Percentiles rank a stretch among this genome's conserved stretches.
These are phyloP conservation scores for Conringia planisiliqua DNA, from an alignment of 345 rosid genomes.

Conservation along the genomic window DNA sequence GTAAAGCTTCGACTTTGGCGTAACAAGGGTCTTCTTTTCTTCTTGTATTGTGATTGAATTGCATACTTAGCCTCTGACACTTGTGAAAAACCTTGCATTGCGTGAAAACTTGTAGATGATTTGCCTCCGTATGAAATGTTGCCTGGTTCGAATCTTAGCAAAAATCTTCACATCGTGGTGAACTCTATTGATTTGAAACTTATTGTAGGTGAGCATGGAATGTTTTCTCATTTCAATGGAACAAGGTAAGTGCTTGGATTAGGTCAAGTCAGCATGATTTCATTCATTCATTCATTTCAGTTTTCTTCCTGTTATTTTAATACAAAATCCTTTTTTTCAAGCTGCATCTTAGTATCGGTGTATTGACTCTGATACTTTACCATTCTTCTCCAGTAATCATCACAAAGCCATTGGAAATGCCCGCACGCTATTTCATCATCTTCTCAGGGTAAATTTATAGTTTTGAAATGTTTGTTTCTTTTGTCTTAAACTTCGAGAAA, in stretches of 20 bases:
- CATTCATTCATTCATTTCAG: not conserved
- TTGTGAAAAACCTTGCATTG: no score
- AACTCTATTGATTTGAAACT: not conserved
- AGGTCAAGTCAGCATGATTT: not conserved
- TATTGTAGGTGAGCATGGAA: conserved; percentile 25
- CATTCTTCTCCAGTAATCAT: conserved; percentile 19
- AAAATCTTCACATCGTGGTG: not conserved
- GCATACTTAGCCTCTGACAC: no score
- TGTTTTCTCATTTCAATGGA: conserved; percentile 15
- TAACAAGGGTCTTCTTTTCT: no score
- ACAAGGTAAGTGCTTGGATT: conserved; percentile 9
- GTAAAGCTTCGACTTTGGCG: no score
- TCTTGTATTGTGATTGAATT: no score
- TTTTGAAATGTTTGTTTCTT: not conserved
- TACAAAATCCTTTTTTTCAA: not conserved
- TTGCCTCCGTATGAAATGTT: not conserved
- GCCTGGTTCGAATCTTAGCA: not conserved
- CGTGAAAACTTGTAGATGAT: no score
- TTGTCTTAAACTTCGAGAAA: not conserved
- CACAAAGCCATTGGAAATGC: conserved; percentile 1
- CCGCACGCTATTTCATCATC: conserved; percentile 17
- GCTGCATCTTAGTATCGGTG: not conserved
- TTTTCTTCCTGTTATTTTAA: not conserved
- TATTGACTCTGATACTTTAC: conserved; percentile 17
- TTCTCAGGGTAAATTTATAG: conserved; percentile 20